These are phyloP conservation scores for Pisolithus tinctorius DNA, from an alignment of 768 basidiomycete genomes.

Conservation along the genomic window DNA sequence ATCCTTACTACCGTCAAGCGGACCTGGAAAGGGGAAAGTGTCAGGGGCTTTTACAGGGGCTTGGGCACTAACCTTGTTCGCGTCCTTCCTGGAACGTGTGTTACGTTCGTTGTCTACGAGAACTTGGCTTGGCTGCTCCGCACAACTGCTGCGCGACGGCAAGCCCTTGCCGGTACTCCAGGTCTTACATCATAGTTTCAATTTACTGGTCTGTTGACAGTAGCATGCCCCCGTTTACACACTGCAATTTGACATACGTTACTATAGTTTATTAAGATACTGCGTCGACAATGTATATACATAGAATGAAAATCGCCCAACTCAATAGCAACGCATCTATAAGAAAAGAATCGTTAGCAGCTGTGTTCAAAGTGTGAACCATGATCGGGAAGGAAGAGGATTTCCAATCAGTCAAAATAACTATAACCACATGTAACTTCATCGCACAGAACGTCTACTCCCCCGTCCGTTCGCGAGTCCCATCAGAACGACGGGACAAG, in stretches of 20 bases:
- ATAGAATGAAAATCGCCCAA: background rate
- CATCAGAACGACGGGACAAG: constrained; percentile 19
- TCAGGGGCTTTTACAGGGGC: constrained; percentile 89
- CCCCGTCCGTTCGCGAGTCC: constrained; percentile 16
- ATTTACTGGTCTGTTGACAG: background rate
- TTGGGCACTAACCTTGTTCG: constrained; percentile 90
- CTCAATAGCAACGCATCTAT: background rate
- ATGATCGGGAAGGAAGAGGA: background rate
- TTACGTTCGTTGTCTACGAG: constrained; percentile 97
- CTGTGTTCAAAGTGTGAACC: background rate
- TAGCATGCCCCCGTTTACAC: background rate
- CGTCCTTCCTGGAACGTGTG: constrained; percentile 94
- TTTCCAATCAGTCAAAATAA: constrained; percentile 24
- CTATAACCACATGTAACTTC: constrained; percentile 22
- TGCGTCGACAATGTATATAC: background rate
- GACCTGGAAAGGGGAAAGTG: constrained; percentile 77
- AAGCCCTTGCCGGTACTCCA: constrained; percentile 13
- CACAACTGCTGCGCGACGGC: constrained; percentile 53
- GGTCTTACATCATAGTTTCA: background rate
- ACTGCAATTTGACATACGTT: background rate
- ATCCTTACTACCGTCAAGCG: constrained; percentile 75
- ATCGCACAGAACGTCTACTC: constrained; percentile 18
- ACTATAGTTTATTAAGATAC: background rate
- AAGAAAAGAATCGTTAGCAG: constrained; percentile 1
- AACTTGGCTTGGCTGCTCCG: constrained; percentile 80